Conservation (phyloP, 768 basidiomycete species). For the Tulasnella calospora region DNA sequence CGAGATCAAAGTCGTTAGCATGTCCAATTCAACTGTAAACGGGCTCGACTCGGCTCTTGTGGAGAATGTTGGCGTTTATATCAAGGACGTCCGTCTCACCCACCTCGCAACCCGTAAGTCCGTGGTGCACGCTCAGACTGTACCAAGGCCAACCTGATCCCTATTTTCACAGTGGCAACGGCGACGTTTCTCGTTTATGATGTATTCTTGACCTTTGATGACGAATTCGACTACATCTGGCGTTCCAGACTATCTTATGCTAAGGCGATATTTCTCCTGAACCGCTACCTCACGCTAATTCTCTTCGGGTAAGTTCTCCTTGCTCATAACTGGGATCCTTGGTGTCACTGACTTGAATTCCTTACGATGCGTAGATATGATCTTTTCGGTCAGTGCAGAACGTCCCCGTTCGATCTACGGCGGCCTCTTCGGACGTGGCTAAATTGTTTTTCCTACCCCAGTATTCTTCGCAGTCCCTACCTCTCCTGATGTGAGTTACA, state of each 20-base stretch:
- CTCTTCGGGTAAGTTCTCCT: not conserved
- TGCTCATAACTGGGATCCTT: not conserved
- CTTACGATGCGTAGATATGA: not conserved
- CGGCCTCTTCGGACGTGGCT: not conserved
- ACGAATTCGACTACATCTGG: not conserved
- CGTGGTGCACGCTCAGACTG: not conserved
- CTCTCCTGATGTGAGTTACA: not conserved
- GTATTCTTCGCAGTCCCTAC: not conserved
- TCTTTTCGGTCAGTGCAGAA: not conserved
- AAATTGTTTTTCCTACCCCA: not conserved
- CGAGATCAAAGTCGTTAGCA: not conserved
- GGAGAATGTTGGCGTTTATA: not conserved
- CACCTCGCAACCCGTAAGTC: not conserved
- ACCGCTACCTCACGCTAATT: not conserved
- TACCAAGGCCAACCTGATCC: not conserved
- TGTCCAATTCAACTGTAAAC: not conserved
- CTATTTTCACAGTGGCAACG: not conserved
- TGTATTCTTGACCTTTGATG: slow-evolving; percentile 4
- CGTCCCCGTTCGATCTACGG: not conserved
- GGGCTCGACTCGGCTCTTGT: not conserved
- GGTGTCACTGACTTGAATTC: not conserved
- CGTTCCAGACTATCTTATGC: not conserved
- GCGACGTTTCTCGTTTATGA: not conserved
- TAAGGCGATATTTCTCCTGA: slow-evolving; percentile 1
- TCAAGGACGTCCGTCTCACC: not conserved